These are phyloP conservation scores for Hymenoscyphus salicellus DNA, from an alignment of 2,329 filamentous ascomycete genomes.

Conservation along the genomic window DNA sequence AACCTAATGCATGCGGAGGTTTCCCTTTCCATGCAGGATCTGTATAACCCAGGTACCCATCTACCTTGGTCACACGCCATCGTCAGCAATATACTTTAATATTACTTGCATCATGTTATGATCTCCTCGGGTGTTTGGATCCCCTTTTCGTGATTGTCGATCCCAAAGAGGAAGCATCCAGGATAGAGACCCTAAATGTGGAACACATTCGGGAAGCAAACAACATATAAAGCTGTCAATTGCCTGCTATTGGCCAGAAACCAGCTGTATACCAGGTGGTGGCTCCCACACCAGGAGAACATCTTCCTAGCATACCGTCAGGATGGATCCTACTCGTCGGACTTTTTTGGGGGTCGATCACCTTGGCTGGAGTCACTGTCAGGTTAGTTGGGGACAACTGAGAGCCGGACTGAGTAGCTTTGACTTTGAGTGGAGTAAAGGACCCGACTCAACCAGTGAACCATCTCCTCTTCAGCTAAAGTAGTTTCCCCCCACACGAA, in stretches of 20 bases:
- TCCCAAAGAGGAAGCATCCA: not conserved
- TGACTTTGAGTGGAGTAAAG: too few species aligned
- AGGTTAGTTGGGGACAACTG: too few species aligned
- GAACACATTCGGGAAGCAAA: not conserved
- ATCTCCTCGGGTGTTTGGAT: conserved; percentile 1
- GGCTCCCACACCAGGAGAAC: not conserved
- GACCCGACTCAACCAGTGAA: too few species aligned
- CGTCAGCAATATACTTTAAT: not conserved
- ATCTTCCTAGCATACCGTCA: not conserved
- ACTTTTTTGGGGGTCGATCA: too few species aligned
- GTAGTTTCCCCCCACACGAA: not conserved
- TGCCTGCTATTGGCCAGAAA: not conserved
- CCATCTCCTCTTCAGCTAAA: not conserved
- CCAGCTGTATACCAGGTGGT: not conserved
- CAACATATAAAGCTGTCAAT: not conserved
- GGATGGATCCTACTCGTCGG: not conserved
- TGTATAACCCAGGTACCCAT: not conserved
- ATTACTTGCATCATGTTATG: not conserved
- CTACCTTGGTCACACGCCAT: not conserved
- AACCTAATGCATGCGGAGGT: not conserved
- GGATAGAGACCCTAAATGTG: not conserved
- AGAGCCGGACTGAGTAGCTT: too few species aligned
- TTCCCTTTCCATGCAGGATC: not conserved
- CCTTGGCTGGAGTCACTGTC: too few species aligned
- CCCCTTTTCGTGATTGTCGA: not conserved